phyloP scores from a whole-genome alignment of 2,329 filamentous ascomycete species.

The Fusarium sp. region DNA sequence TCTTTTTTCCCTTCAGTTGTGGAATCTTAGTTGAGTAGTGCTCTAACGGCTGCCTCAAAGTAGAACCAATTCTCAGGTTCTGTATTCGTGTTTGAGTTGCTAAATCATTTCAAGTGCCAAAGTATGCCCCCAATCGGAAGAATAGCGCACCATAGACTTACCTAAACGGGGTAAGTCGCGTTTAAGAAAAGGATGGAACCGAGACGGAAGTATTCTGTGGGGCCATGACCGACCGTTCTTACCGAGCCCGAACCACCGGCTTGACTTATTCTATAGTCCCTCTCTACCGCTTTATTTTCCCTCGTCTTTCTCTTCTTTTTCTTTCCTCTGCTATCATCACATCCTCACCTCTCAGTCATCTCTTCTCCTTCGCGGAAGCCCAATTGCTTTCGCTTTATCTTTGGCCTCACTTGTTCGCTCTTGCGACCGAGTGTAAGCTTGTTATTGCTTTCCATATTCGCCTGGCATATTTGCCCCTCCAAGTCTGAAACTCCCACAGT shows the following conservation, averaged over 20 bases:
- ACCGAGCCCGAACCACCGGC: slow-evolving; percentile 45
- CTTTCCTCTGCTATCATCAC: slow-evolving; percentile 1
- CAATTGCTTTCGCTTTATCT: slow-evolving; percentile 36
- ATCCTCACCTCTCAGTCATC: neutral
- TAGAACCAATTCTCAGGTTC: neutral
- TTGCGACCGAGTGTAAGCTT: slow-evolving; percentile 31
- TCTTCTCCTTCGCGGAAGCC: neutral
- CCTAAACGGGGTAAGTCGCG: slow-evolving; percentile 31
- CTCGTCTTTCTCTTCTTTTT: slow-evolving; percentile 9
- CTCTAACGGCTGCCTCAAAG: neutral
- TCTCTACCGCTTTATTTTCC: slow-evolving; percentile 35
- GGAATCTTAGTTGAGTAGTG: neutral
- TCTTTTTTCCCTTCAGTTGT: no score
- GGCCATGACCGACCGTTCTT: slow-evolving; percentile 43
- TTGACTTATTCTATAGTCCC: slow-evolving; percentile 35
- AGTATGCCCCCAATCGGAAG: slow-evolving; percentile 13
- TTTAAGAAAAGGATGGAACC: slow-evolving; percentile 35
- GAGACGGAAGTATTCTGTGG: slow-evolving; percentile 45
- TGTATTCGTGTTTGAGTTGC: neutral
- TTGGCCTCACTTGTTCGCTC: slow-evolving; percentile 33
- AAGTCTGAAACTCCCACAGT: slow-evolving; percentile 19
- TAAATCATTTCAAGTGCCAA: slow-evolving; percentile 25
- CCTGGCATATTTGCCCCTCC: slow-evolving; percentile 36
- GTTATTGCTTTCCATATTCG: slow-evolving; percentile 31
- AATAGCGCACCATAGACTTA: slow-evolving; percentile 34